Conservation (phyloP, 1,284 basidiomycete genomes). For the Cryptococcus hybrid region DNA sequence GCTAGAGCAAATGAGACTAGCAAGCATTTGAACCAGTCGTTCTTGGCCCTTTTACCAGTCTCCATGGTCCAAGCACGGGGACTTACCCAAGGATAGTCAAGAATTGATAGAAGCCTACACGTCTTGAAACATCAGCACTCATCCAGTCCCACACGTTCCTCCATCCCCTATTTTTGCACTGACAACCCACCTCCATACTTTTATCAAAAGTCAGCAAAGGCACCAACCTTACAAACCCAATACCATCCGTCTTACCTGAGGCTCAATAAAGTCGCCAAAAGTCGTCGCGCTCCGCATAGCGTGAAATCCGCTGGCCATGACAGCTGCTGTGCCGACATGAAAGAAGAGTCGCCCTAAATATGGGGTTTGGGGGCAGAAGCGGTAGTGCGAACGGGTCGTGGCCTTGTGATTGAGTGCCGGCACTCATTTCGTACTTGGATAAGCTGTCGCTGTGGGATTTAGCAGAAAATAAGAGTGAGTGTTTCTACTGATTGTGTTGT, state of each 20-base stretch:
- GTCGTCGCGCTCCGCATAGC: constrained; percentile 23
- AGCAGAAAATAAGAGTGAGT: too few species aligned
- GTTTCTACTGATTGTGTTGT: too few species aligned
- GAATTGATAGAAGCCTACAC: constrained; percentile 62
- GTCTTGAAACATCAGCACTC: neutral
- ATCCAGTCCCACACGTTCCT: neutral
- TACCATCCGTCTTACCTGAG: constrained; percentile 23
- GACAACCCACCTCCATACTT: neutral
- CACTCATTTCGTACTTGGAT: too few species aligned
- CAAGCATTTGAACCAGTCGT: neutral
- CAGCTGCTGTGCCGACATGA: constrained; percentile 32
- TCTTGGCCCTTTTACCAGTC: too few species aligned
- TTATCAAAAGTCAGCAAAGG: neutral
- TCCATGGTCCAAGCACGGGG: neutral
- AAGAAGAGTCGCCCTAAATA: constrained; percentile 25
- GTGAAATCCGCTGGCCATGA: constrained; percentile 45
- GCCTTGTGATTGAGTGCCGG: too few species aligned
- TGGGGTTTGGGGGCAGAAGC: constrained; percentile 18
- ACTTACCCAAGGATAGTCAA: constrained; percentile 72
- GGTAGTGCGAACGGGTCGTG: neutral
- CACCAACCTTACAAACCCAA: neutral
- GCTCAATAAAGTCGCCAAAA: constrained; percentile 22
- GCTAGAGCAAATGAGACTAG: constrained; percentile 57
- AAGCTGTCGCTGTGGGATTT: too few species aligned
- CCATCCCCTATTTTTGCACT: neutral